phyloP scores from a whole-genome alignment of 176 grass and related monocot genomes.

The sorghum (Sorghum bicolor) region DNA sequence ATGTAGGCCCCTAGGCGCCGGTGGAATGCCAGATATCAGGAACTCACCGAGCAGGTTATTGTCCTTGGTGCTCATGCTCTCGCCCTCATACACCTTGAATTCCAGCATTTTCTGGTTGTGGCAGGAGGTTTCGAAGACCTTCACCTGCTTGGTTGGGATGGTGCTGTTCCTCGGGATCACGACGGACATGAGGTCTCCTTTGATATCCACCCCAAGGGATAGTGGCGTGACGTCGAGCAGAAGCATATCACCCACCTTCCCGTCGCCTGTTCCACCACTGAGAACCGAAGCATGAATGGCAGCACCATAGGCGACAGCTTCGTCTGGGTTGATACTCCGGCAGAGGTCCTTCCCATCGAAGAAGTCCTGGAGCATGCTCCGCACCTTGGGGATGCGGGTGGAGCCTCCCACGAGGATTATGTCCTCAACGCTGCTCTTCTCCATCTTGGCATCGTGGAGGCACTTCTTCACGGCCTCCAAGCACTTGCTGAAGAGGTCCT shows the following conservation, averaged over 20 bases:
- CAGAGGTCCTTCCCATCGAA: constrained; percentile 53
- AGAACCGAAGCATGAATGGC: constrained; percentile 45
- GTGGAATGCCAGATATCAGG: constrained; percentile 13
- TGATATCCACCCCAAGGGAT: constrained; percentile 20
- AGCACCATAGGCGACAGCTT: constrained; percentile 49
- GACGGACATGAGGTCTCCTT: constrained; percentile 16
- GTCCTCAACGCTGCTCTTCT: too few relatives aligned
- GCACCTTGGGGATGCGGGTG: constrained; percentile 51
- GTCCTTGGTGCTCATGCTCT: constrained; percentile 26
- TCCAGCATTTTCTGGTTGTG: constrained; percentile 12
- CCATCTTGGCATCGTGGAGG: too few relatives aligned
- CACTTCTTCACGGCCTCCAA: too few relatives aligned
- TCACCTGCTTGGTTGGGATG: constrained; percentile 36
- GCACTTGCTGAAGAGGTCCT: too few relatives aligned
- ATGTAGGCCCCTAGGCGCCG: neutral
- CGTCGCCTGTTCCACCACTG: neutral
- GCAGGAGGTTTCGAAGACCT: neutral
- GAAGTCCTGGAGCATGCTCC: constrained; percentile 28
- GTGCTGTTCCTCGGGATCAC: constrained; percentile 41
- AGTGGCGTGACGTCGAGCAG: constrained; percentile 39
- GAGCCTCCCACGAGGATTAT: constrained; percentile 35
- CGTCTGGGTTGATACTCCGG: constrained; percentile 46
- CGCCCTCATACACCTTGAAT: constrained; percentile 49
- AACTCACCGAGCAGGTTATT: constrained; percentile 56
- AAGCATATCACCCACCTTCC: neutral